These are phyloP conservation scores for Leccinum variicolor DNA, from an alignment of 768 basidiomycete genomes.

Conservation along the genomic window DNA sequence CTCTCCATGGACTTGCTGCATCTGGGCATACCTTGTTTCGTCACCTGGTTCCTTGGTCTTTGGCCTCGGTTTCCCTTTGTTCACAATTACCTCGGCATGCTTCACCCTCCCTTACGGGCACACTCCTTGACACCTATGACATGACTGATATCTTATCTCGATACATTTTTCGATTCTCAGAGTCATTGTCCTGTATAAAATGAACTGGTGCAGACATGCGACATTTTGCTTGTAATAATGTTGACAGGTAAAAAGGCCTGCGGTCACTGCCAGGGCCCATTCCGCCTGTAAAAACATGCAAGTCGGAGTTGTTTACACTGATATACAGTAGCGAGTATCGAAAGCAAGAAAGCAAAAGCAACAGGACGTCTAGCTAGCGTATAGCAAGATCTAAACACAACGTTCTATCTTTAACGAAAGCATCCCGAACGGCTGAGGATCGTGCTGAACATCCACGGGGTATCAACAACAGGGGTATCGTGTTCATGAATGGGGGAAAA, in stretches of 20 bases:
- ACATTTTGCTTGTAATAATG: not conserved
- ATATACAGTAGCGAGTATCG: not conserved
- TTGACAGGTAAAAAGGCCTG: not conserved
- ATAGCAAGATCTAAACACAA: not conserved
- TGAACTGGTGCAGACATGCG: not conserved
- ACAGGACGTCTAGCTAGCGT: not conserved
- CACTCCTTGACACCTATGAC: constrained; percentile 10
- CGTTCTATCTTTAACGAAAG: not conserved
- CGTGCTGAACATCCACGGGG: not conserved
- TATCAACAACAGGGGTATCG: constrained; percentile 10
- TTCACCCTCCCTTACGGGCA: not conserved
- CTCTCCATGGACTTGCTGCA: constrained; percentile 4
- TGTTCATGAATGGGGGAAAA: not conserved
- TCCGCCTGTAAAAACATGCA: no score
- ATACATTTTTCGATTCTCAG: not conserved
- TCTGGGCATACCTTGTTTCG: not conserved
- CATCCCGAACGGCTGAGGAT: not conserved
- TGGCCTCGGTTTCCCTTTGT: not conserved
- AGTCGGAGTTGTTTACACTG: not conserved
- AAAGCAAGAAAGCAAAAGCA: not conserved
- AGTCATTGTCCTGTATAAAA: constrained; percentile 4
- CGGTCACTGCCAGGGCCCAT: no score
- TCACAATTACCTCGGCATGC: not conserved
- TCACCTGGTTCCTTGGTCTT: not conserved
- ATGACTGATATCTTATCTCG: constrained; percentile 6